phyloP scores from a whole-genome alignment of 192 early-diverging fungal species.

The Rhizophlyctis rosea region DNA sequence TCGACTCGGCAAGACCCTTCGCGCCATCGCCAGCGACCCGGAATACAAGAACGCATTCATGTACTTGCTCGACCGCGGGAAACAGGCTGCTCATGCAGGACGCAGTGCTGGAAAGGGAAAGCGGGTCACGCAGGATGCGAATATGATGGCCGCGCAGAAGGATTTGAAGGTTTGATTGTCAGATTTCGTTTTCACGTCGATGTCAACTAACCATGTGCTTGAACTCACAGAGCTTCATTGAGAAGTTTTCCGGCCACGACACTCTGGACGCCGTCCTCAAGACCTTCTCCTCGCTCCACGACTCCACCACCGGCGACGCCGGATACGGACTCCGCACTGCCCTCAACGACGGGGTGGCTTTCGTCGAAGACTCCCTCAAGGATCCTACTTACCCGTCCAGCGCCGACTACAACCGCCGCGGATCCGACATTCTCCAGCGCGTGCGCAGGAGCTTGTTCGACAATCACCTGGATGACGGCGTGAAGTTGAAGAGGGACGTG shows the following conservation, averaged over 20 bases:
- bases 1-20: neutral
- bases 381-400: constrained; percentile 20
- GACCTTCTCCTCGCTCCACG: constrained; percentile 14
- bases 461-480: constrained; percentile 20
- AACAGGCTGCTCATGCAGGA: neutral
- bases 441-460: constrained; percentile 18
- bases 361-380: constrained; percentile 22
- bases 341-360: constrained; percentile 10
- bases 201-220: too few species aligned
- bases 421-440: constrained; percentile 23
- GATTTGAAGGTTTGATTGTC: constrained; percentile 29
- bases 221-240: constrained; percentile 18
- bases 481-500: constrained; percentile 9
- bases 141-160: constrained; percentile 17
- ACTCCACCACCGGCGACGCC: constrained; percentile 16
- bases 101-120: neutral
- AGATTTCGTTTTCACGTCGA: too few species aligned
- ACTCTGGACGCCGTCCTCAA: constrained; percentile 20
- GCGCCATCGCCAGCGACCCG: neutral
- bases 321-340: constrained; percentile 16
- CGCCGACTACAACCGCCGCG: constrained; percentile 30
- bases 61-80: constrained; percentile 3
- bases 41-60: constrained; percentile 3
- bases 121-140: constrained; percentile 16
- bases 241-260: constrained; percentile 13